Evolutionary conservation across 495 filamentous ascomycete genomes (phyloP).

Genomic region (Podospora pseudopauciseta): DNA sequence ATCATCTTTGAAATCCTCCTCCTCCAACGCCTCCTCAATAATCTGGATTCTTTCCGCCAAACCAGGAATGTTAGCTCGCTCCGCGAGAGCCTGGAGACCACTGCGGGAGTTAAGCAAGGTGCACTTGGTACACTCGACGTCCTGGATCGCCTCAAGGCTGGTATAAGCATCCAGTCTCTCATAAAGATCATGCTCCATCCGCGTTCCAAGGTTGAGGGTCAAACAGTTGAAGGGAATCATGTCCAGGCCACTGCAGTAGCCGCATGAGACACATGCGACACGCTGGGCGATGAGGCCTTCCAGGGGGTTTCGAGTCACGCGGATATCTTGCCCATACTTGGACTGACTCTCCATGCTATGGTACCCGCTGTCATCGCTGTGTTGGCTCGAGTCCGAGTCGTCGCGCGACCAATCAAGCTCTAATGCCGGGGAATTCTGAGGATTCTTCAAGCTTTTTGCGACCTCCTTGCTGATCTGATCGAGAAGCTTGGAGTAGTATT

Average conservation of each 20-base stretch:
- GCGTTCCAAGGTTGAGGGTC: conserved; percentile 70
- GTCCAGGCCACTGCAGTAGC: conserved; percentile 78
- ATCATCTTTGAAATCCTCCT: conserved; percentile 75
- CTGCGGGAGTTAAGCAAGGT: conserved; percentile 58
- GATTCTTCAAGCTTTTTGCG: conserved; percentile 42
- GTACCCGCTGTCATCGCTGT: conserved; percentile 50
- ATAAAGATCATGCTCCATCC: conserved; percentile 57
- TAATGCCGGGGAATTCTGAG: conserved; percentile 36
- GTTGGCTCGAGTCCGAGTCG: conserved; percentile 39
- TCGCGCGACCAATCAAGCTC: conserved; percentile 30
- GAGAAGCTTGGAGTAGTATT: conserved; percentile 89
- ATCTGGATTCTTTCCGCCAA: conserved; percentile 52
- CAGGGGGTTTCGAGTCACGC: conserved; percentile 55
- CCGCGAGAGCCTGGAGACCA: conserved; percentile 37
- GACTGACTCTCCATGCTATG: conserved; percentile 33
- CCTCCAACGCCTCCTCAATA: conserved; percentile 66
- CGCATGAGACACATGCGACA: conserved; percentile 82
- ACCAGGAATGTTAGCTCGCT: conserved; percentile 25
- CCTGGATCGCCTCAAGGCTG: conserved; percentile 74
- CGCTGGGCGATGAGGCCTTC: conserved; percentile 87
- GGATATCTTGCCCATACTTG: conserved; percentile 25
- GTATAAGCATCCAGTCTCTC: conserved; percentile 85
- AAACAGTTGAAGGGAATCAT: conserved; percentile 93
- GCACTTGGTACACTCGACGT: conserved; percentile 89
- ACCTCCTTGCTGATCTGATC: conserved; percentile 83